Conservation (phyloP, 1,139 yeast genomes). For the Tardiomyces depauwii region DNA sequence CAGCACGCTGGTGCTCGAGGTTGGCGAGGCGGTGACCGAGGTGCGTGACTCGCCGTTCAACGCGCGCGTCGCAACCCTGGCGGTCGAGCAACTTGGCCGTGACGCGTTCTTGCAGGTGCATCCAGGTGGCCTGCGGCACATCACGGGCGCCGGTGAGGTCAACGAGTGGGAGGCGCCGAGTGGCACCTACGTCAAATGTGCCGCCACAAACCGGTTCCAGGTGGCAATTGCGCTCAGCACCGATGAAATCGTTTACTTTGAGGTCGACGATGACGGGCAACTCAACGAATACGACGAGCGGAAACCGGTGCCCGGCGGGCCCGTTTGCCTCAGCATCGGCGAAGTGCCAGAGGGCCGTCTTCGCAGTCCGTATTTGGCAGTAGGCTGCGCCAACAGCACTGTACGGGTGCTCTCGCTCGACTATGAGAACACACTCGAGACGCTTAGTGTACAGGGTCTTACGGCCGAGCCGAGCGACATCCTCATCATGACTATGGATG, state of each 20-base stretch:
- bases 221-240: constrained; percentile 61
- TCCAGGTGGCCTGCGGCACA: constrained; percentile 59
- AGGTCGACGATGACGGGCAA: constrained; percentile 53
- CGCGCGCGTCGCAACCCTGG: constrained; percentile 48
- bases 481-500: constrained; percentile 32
- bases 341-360: constrained; percentile 37
- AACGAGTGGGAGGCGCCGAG: constrained; percentile 82
- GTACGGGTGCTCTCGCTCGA: constrained; percentile 60
- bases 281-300: constrained; percentile 61
- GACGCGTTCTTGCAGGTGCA: constrained; percentile 63
- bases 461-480: constrained; percentile 47
- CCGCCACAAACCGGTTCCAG: constrained; percentile 58
- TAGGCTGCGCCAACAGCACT: constrained; percentile 65
- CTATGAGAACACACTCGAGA: constrained; percentile 50
- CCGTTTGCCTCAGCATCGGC: constrained; percentile 48
- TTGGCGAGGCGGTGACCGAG: constrained; percentile 64
- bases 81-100: constrained; percentile 59
- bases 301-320: constrained; percentile 40
- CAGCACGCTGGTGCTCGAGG: constrained; percentile 61
- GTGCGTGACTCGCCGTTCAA: constrained; percentile 55
- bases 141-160: constrained; percentile 30
- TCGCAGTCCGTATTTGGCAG: constrained; percentile 48
- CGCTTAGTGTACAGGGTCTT: constrained; percentile 55
- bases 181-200: constrained; percentile 51
- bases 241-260: constrained; percentile 73